A percentile compares a stretch with the other conserved stretches of the same genome.
These are phyloP conservation scores for Hondaea fermentalgiana DNA, from an alignment of 108 stramenopile genomes.

Conservation along the genomic window DNA sequence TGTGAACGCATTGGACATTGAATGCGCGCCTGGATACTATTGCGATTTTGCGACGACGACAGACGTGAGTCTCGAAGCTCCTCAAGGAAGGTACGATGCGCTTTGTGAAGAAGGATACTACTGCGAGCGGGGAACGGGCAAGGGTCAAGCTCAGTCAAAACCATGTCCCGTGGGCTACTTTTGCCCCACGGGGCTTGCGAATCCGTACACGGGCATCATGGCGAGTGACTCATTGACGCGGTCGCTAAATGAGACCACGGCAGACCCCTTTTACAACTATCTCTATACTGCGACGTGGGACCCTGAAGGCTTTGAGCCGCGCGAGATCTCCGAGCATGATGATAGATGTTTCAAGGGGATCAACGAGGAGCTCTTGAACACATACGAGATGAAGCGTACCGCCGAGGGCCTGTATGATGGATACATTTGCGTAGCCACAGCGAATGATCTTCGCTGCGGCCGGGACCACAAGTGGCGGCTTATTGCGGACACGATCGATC, in stretches of 20 bases:
- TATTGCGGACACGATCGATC: constrained; percentile 46
- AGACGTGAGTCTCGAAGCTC: constrained; percentile 53
- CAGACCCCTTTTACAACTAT: constrained; percentile 30
- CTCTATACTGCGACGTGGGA: constrained; percentile 41
- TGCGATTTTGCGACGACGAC: constrained; percentile 76
- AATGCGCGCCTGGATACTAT: constrained; percentile 61
- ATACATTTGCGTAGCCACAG: constrained; percentile 30
- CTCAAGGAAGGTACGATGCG: constrained; percentile 49
- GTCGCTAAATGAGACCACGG: constrained; percentile 17
- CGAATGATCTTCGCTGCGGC: constrained; percentile 45
- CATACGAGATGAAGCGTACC: not conserved
- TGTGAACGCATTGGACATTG: constrained; percentile 29
- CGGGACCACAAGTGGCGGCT: constrained; percentile 67
- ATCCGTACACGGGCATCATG: constrained; percentile 46
- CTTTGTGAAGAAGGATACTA: constrained; percentile 60
- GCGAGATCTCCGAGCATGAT: constrained; percentile 46
- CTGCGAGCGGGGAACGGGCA: constrained; percentile 60
- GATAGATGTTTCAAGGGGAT: constrained; percentile 48
- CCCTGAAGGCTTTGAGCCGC: constrained; percentile 44
- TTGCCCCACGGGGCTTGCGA: constrained; percentile 67
- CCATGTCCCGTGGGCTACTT: constrained; percentile 58
- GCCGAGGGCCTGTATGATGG: not conserved
- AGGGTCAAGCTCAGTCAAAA: constrained; percentile 32
- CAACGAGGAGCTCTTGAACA: constrained; percentile 17
- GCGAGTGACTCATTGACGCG: constrained; percentile 64